These are phyloP conservation scores for Vitis hybrid DNA, from an alignment of 177 flowering plant genomes.

Conservation along the genomic window DNA sequence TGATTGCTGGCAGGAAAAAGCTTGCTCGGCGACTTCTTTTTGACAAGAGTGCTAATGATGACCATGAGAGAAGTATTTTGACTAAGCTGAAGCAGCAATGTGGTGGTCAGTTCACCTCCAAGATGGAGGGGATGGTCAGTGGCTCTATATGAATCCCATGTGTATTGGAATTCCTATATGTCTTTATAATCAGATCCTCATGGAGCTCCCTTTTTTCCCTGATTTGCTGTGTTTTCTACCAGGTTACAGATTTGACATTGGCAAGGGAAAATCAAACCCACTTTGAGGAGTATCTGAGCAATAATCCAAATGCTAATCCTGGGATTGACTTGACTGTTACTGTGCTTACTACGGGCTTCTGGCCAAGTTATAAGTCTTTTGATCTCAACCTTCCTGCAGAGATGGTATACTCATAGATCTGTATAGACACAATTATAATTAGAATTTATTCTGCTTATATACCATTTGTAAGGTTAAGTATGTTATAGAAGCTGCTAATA, in stretches of 20 bases:
- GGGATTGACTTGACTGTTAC: slow-evolving; percentile 94
- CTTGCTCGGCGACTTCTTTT: slow-evolving; percentile 89
- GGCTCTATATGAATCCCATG: slow-evolving; percentile 2
- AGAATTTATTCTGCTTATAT: not conserved
- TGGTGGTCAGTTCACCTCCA: slow-evolving; percentile 98
- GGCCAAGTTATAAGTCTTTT: slow-evolving; percentile 94
- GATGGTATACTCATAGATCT: slow-evolving; percentile 49
- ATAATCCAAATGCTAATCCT: slow-evolving; percentile 56
- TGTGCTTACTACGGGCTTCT: slow-evolving; percentile 90
- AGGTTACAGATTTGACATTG: slow-evolving; percentile 90
- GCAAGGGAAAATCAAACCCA: slow-evolving; percentile 78
- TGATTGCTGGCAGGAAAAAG: slow-evolving; percentile 63
- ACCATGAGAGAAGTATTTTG: slow-evolving; percentile 92
- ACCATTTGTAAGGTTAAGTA: not conserved
- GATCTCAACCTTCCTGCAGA: slow-evolving; percentile 92
- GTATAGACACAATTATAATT: not conserved
- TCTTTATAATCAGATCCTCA: not conserved
- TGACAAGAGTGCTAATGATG: slow-evolving; percentile 97
- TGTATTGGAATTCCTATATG: not conserved
- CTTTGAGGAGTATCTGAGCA: slow-evolving; percentile 76
- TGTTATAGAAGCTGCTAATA: not conserved
- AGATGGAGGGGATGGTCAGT: slow-evolving; percentile 97
- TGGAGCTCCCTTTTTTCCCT: not conserved
- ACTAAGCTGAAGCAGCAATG: slow-evolving; percentile 95
- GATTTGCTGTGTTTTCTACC: slow-evolving; percentile 8